Percentiles rank a stretch among this genome's conserved stretches.
phyloP scores from a whole-genome alignment of 148 eudicot genomes.

The Rhododendron mucronatum region DNA sequence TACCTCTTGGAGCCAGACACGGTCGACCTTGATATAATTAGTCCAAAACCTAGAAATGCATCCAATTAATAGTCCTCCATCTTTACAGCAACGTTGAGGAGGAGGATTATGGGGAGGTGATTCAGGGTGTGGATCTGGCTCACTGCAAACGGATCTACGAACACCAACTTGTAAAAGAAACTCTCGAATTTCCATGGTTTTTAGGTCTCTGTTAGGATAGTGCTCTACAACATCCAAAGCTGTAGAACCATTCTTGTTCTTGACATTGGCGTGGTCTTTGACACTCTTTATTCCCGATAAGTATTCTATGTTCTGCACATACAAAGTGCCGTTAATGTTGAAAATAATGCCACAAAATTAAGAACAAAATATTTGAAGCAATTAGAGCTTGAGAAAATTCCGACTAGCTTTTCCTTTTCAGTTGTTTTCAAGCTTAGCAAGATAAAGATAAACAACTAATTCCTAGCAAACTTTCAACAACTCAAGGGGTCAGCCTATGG shows the following conservation, averaged over 20 bases:
- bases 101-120: not conserved
- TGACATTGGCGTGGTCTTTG: too few species aligned
- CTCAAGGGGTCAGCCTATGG: too few species aligned
- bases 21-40: not conserved
- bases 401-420: too few species aligned
- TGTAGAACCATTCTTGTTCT: too few species aligned
- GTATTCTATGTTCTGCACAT: conserved; percentile 20
- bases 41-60: not conserved
- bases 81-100: not conserved
- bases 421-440: too few species aligned
- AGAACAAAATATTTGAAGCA: not conserved
- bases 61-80: not conserved
- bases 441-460: too few species aligned
- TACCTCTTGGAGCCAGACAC: not conserved
- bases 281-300: too few species aligned
- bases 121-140: not conserved
- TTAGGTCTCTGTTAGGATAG: conserved; percentile 25
- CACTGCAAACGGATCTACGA: not conserved
- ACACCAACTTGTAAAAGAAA: conserved; percentile 24
- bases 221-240: conserved; percentile 30
- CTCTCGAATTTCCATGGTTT: conserved; percentile 24
- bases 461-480: too few species aligned
- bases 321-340: not conserved
- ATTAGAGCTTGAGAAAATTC: not conserved
- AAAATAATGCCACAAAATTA: not conserved